Percentiles rank a stretch among this genome's conserved stretches.
These are phyloP conservation scores for Hepatocystis sp. DNA, from an alignment of 169 alveolate species.

Conservation along the genomic window DNA sequence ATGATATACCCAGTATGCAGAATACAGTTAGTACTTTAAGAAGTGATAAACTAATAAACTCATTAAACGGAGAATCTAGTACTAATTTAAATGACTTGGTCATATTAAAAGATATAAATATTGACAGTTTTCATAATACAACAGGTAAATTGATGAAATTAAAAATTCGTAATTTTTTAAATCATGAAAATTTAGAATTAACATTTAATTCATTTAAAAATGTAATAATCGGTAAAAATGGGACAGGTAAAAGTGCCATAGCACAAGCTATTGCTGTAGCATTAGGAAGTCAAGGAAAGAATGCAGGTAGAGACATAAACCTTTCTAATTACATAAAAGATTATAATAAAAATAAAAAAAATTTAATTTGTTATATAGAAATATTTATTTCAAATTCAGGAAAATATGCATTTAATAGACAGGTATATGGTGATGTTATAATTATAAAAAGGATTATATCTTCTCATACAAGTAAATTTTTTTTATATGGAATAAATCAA, in stretches of 20 bases:
- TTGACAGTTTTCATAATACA: slow-evolving; percentile 76
- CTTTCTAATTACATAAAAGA: slow-evolving; percentile 83
- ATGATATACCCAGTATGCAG: no score
- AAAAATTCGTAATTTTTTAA: slow-evolving; percentile 80
- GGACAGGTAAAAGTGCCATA: slow-evolving; percentile 88
- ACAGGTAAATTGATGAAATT: slow-evolving; percentile 83
- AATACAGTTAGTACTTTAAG: not conserved
- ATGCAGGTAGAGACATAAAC: slow-evolving; percentile 84
- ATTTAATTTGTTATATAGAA: slow-evolving; percentile 17
- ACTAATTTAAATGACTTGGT: not conserved
- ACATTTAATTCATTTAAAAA: slow-evolving; percentile 81
- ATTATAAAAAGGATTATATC: slow-evolving; percentile 30
- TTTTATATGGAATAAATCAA: slow-evolving; percentile 38
- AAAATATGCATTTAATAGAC: slow-evolving; percentile 40
- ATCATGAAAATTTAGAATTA: slow-evolving; percentile 84
- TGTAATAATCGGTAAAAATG: slow-evolving; percentile 85
- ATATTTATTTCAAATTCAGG: slow-evolving; percentile 61
- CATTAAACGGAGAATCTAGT: not conserved
- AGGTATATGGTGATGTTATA: slow-evolving; percentile 41
- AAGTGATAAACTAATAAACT: not conserved
- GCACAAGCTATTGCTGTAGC: slow-evolving; percentile 87
- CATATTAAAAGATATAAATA: slow-evolving; percentile 17
- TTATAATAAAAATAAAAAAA: slow-evolving; percentile 83
- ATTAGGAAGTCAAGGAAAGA: slow-evolving; percentile 84
- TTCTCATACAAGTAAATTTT: slow-evolving; percentile 57